Evolutionary conservation across 2,329 filamentous ascomycete species (phyloP).

Genomic region (Pseudohalonectria lignicola): DNA sequence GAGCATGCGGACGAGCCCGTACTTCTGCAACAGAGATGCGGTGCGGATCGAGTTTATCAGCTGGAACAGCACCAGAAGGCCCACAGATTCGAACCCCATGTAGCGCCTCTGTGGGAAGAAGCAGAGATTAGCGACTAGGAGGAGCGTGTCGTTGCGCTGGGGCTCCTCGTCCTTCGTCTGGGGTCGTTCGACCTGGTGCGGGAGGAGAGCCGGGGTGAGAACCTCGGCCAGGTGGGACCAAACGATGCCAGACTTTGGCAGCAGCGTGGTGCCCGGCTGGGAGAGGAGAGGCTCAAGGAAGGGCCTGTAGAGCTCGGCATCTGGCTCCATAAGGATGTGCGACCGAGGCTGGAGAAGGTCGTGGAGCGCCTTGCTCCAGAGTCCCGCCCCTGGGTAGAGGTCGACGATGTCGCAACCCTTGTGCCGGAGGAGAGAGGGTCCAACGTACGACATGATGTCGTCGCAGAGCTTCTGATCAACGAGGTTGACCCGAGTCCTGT

Average conservation of each 20-base stretch:
- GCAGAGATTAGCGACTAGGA: slow-evolving; percentile 60
- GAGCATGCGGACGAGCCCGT: slow-evolving; percentile 71
- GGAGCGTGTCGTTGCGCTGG: slow-evolving; percentile 57
- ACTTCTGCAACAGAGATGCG: slow-evolving; percentile 55
- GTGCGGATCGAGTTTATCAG: slow-evolving; percentile 48
- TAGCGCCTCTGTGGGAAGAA: slow-evolving; percentile 39
- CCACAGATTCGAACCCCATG: slow-evolving; percentile 42
- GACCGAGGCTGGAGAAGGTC: slow-evolving; percentile 64
- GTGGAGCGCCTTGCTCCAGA: slow-evolving; percentile 71
- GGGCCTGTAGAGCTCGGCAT: slow-evolving; percentile 42
- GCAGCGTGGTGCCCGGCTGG: slow-evolving; percentile 33
- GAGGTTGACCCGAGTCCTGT: slow-evolving; percentile 38
- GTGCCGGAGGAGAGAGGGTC: slow-evolving; percentile 56
- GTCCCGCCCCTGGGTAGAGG: slow-evolving; percentile 66
- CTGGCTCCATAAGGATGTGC: slow-evolving; percentile 75
- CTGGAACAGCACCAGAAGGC: slow-evolving; percentile 47
- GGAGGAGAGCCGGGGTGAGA: slow-evolving; percentile 37
- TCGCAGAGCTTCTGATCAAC: slow-evolving; percentile 45
- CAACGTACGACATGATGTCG: slow-evolving; percentile 60
- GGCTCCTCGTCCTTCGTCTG: slow-evolving; percentile 27
- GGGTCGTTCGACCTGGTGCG: slow-evolving; percentile 37
- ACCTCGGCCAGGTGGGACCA: slow-evolving; percentile 47
- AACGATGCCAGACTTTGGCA: slow-evolving; percentile 46
- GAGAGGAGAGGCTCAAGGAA: slow-evolving; percentile 49
- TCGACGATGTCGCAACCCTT: slow-evolving; percentile 78